Base-by-base conservation (phyloP, 208 protist genomes). In the Jaenimonas drosophilae region DNA sequence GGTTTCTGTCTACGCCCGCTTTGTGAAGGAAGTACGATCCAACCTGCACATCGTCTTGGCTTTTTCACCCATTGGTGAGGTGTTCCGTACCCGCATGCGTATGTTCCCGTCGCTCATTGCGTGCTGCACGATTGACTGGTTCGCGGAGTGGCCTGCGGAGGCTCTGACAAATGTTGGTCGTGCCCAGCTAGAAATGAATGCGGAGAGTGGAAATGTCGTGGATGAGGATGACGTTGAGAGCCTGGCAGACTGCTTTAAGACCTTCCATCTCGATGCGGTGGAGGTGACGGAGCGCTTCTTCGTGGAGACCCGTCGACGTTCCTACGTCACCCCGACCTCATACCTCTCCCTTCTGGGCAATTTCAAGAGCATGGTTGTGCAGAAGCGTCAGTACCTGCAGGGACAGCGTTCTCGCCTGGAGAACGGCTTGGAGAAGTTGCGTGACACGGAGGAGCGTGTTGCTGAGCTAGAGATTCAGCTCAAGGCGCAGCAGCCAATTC, bases 71-170 rank as follows among this genome's bases (percentile, higher is more conserved):
- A 90, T 97, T 42, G 91, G 94, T 45, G 92, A 97, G 54, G 73
- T 60, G 4, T 98, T 99, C 62, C 73, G 96, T 43, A 92, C 68
- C 4, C 77, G 96, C 46, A 75, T 99, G 54, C 86, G 96, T 45
- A 97, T 97, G 87, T 99, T 98, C 59, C 96, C 96, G 0, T 89
- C 96, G 0, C 78, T 99, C 6, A 92, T 98, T 49, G 96, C 96
- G 39, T 98, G 94, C 68, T 98, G 95, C 64, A 98, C 96, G 20
- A 98, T 99, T 53, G 97, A 99, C 65, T 99, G 96, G 97, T 99
- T 99, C 70, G 86, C 87, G 25, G 77, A 91, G 55, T 99, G 96
- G 96, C 95, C 96, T 11, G 79, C 76, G 5, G 90, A 98, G 63
- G 96, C 97, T 34, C 79, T 99, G 7, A 48, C 72, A 25, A 93